Conservation (phyloP, 371 early-diverging fungal species). For the Mortierella sp. region DNA sequence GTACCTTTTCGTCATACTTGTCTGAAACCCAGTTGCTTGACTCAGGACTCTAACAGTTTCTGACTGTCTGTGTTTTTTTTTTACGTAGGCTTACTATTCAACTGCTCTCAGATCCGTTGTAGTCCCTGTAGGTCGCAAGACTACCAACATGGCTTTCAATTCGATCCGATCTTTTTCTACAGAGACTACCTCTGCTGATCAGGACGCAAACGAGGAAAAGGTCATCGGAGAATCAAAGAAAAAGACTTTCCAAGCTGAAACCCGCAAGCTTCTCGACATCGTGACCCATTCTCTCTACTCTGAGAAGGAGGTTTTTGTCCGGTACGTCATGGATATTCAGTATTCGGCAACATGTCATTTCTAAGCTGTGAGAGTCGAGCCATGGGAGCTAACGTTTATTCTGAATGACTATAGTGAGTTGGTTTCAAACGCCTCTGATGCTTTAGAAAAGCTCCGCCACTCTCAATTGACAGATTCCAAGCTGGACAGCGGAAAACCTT, state of each 20-base stretch:
- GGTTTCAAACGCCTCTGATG: conserved; percentile 99
- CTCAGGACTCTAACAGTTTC: background rate
- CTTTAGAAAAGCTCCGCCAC: conserved; percentile 96
- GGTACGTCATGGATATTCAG: conserved; percentile 78
- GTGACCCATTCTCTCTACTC: conserved; percentile 92
- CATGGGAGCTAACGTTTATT: background rate
- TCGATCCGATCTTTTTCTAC: conserved; percentile 42
- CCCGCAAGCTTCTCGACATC: conserved; percentile 85
- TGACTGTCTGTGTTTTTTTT: background rate
- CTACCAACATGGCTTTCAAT: conserved; percentile 12
- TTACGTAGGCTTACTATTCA: conserved; percentile 29
- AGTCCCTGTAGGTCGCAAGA: conserved; percentile 31
- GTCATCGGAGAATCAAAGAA: conserved; percentile 51
- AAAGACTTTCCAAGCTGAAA: conserved; percentile 83
- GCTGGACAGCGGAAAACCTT: conserved; percentile 71
- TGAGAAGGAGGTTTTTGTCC: conserved; percentile 89
- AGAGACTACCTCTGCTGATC: conserved; percentile 28
- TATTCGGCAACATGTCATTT: conserved; percentile 73
- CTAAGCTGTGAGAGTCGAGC: background rate
- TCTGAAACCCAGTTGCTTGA: background rate
- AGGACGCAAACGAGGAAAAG: conserved; percentile 36
- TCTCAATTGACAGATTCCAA: conserved; percentile 69
- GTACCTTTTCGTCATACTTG: conserved; percentile 2
- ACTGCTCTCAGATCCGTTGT: conserved; percentile 37
- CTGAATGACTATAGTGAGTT: conserved; percentile 80